These are phyloP conservation scores for Fusarium guadeloupense DNA, from an alignment of 2,329 filamentous ascomycete species.

Conservation along the genomic window DNA sequence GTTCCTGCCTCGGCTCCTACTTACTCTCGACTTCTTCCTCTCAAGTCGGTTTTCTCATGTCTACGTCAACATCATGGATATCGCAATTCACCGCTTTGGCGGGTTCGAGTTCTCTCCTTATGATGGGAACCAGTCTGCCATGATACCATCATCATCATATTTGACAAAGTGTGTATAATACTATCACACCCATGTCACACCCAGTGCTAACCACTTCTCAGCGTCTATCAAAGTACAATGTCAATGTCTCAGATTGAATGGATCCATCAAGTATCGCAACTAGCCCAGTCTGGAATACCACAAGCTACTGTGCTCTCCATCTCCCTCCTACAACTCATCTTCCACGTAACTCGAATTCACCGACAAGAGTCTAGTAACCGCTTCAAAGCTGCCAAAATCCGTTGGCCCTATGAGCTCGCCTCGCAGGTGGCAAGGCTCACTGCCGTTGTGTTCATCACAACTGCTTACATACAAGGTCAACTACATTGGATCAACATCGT, in stretches of 20 bases:
- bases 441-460: constrained; percentile 51
- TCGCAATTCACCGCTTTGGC: constrained; percentile 46
- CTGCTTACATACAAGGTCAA: constrained; percentile 48
- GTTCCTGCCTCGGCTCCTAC: no score
- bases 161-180: constrained; percentile 33
- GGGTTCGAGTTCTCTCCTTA: constrained; percentile 46
- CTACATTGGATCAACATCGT: constrained; percentile 51
- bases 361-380: constrained; percentile 39
- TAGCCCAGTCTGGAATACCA: constrained; percentile 54
- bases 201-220: constrained; percentile 10
- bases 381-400: constrained; percentile 51
- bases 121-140: constrained; percentile 26
- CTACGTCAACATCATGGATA: constrained; percentile 43
- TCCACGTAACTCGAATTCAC: constrained; percentile 47
- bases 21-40: neutral
- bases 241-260: constrained; percentile 46
- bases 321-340: constrained; percentile 50
- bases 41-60: constrained; percentile 12
- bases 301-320: constrained; percentile 51
- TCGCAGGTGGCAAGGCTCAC: constrained; percentile 54
- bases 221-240: constrained; percentile 22
- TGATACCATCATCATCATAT: constrained; percentile 7
- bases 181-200: neutral
- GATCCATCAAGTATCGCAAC: constrained; percentile 50
- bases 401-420: constrained; percentile 54